Evolutionary conservation across 2,329 filamentous ascomycete species (phyloP).

Genomic region (Colletotrichum chlorophyti): DNA sequence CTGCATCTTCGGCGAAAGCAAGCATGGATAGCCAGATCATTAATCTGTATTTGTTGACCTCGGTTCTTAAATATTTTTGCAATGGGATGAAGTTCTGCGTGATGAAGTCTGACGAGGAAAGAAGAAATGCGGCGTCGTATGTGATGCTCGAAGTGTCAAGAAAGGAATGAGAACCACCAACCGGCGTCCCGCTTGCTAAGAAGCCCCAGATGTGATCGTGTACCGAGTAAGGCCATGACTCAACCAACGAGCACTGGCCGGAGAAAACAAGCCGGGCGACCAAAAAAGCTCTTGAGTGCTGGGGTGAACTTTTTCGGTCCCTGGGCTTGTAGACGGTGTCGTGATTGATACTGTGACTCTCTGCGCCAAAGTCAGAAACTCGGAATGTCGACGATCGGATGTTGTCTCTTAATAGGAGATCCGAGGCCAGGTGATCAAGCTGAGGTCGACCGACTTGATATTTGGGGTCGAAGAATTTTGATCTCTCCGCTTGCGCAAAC

Average conservation of each 20-base stretch:
- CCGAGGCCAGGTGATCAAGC: neutral
- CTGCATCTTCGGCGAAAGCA: constrained; percentile 18
- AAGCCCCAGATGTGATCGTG: neutral
- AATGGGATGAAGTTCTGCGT: neutral
- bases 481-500: constrained; percentile 35
- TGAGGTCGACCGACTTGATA: neutral
- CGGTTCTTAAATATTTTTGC: neutral
- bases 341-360: constrained; percentile 13
- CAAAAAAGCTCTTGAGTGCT: neutral
- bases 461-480: neutral
- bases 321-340: constrained; percentile 27
- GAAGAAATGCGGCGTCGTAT: neutral
- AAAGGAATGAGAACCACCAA: neutral
- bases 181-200: neutral
- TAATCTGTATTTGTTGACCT: constrained; percentile 1
- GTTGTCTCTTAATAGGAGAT: constrained; percentile 31
- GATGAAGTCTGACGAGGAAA: neutral
- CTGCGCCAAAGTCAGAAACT: constrained; percentile 36
- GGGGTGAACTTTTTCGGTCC: neutral
- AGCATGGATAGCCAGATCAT: constrained; percentile 33
- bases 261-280: neutral
- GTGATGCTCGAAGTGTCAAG: neutral
- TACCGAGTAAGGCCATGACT: neutral
- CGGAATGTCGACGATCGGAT: constrained; percentile 49
- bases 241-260: neutral